These are phyloP conservation scores for Cystofilobasidium ferigula DNA, from an alignment of 768 basidiomycete genomes.

Conservation along the genomic window DNA sequence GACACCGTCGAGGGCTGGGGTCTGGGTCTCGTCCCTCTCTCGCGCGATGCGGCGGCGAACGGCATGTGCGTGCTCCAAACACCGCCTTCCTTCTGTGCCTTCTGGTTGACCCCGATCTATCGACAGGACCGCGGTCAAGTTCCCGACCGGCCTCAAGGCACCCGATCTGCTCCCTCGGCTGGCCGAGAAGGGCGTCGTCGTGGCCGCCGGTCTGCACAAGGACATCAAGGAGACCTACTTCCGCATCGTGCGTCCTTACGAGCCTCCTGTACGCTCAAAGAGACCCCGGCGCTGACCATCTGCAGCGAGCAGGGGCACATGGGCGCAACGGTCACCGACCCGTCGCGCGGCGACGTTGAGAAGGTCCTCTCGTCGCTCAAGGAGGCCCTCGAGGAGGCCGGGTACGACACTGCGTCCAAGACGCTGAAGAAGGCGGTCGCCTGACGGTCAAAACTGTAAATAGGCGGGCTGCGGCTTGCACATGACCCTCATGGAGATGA, in stretches of 20 bases:
- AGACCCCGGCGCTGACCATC: neutral
- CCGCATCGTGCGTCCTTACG: conserved; percentile 53
- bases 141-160: conserved; percentile 67
- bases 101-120: conserved; percentile 5
- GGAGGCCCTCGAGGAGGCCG: conserved; percentile 25
- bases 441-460: conserved; percentile 2
- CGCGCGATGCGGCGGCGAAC: conserved; percentile 60
- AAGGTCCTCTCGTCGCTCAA: conserved; percentile 56
- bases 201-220: conserved; percentile 79
- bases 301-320: conserved; percentile 54
- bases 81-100: conserved; percentile 43
- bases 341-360: conserved; percentile 61
- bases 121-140: conserved; percentile 51
- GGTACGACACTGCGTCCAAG: conserved; percentile 8
- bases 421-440: neutral
- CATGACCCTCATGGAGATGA: too few species aligned
- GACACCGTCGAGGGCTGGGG: conserved; percentile 55
- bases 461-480: too few species aligned
- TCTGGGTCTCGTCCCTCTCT: conserved; percentile 58
- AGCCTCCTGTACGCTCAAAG: conserved; percentile 14
- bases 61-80: conserved; percentile 62
- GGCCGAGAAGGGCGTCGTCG: conserved; percentile 51
- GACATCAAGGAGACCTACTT: conserved; percentile 84
- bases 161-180: conserved; percentile 47
- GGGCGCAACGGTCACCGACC: conserved; percentile 71